Percentiles rank a stretch among this genome's conserved stretches.
Evolutionary conservation across 2,329 filamentous ascomycete species (phyloP).

Genomic region (Clarireedia paspali): DNA sequence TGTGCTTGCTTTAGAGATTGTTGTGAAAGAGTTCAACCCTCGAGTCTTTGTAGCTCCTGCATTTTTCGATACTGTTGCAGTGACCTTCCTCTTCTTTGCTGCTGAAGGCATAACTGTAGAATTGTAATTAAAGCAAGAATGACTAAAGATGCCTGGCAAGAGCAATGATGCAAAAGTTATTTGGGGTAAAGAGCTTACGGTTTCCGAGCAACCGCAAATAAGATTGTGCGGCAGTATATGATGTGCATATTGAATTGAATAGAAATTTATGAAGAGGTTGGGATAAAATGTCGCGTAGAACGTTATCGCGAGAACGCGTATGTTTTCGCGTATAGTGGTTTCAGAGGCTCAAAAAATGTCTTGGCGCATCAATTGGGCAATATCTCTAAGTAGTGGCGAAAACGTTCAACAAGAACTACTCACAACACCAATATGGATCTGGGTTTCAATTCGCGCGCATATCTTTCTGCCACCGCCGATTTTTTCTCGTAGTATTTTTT

Average conservation of each 20-base stretch:
- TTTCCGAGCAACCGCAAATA: too few species aligned
- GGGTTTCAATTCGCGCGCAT: too few species aligned
- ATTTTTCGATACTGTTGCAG: slow-evolving; percentile 12
- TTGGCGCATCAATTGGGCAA: background rate
- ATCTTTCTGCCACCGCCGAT: too few species aligned
- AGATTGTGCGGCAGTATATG: too few species aligned
- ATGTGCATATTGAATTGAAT: background rate
- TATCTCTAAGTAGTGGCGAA: too few species aligned
- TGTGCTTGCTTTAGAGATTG: slow-evolving; percentile 34
- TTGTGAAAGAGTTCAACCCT: slow-evolving; percentile 36
- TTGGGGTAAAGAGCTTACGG: slow-evolving; percentile 5
- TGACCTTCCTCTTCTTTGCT: slow-evolving; percentile 26
- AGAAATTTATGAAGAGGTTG: slow-evolving; percentile 13
- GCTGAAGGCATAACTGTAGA: slow-evolving; percentile 25
- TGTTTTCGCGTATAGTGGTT: slow-evolving; percentile 25
- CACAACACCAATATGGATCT: too few species aligned
- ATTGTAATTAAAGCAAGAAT: slow-evolving; percentile 10
- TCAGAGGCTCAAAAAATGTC: slow-evolving; percentile 12
- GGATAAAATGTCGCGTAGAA: slow-evolving; percentile 14
- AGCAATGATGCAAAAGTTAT: background rate
- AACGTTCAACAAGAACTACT: too few species aligned
- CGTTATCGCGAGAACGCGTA: slow-evolving; percentile 11
- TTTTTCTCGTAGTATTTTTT: too few species aligned
- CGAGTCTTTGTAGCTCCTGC: slow-evolving; percentile 14
- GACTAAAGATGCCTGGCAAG: background rate